These are phyloP conservation scores for Furculomyces boomerangus DNA, from an alignment of 371 early-diverging fungal species.

Conservation along the genomic window DNA sequence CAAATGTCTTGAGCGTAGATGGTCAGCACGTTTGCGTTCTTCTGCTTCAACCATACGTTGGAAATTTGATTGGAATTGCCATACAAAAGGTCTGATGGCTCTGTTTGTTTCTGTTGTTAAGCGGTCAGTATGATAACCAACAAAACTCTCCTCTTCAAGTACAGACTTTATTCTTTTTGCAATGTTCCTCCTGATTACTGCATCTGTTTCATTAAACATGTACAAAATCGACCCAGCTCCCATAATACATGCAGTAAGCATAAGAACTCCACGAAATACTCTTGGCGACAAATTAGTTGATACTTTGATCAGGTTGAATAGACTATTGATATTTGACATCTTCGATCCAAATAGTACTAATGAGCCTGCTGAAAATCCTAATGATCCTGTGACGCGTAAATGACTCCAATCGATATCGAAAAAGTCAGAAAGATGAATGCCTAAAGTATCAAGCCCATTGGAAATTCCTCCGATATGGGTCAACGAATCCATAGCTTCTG, in stretches of 20 bases:
- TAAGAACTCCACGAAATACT: slow-evolving; percentile 20
- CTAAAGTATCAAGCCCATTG: slow-evolving; percentile 8
- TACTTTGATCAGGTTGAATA: slow-evolving; percentile 13
- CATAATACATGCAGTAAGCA: slow-evolving; percentile 17
- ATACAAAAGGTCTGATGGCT: slow-evolving; percentile 56
- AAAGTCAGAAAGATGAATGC: slow-evolving; percentile 16
- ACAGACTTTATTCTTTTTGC: slow-evolving; percentile 43
- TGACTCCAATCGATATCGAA: slow-evolving; percentile 1
- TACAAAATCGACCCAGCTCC: slow-evolving; percentile 58
- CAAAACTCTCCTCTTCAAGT: slow-evolving; percentile 30
- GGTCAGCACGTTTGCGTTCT: slow-evolving; percentile 42
- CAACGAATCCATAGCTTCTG: slow-evolving; percentile 4
- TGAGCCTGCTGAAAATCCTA: slow-evolving; percentile 20
- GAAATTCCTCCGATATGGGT: not conserved
- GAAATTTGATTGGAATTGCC: slow-evolving; percentile 73
- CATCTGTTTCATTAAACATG: slow-evolving; percentile 65
- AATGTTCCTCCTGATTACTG: slow-evolving; percentile 62
- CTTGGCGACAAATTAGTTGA: slow-evolving; percentile 9
- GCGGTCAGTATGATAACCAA: slow-evolving; percentile 46
- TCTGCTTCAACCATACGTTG: slow-evolving; percentile 57
- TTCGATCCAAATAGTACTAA: slow-evolving; percentile 22
- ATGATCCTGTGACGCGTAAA: slow-evolving; percentile 15
- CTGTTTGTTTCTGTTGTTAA: slow-evolving; percentile 54
- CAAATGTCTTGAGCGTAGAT: slow-evolving; percentile 28
- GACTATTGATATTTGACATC: slow-evolving; percentile 13